These are phyloP conservation scores for Aristolochia fimbriata DNA, from an alignment of 164 flowering plant species.

Conservation along the genomic window DNA sequence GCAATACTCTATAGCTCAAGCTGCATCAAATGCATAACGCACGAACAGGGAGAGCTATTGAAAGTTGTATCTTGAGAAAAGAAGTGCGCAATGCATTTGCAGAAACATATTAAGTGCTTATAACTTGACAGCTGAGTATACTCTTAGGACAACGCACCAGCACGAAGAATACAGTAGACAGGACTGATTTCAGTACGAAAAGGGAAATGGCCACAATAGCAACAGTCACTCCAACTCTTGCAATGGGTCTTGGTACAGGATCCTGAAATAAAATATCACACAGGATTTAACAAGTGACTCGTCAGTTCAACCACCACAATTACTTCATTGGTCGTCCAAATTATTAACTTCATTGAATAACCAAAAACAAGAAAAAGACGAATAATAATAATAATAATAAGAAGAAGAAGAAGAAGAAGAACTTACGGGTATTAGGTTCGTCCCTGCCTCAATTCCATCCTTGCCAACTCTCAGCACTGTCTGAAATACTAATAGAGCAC, in stretches of 20 bases:
- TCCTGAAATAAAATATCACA: constrained; percentile 29
- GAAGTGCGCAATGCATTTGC: neutral
- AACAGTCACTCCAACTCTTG: constrained; percentile 53
- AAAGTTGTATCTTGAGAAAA: neutral
- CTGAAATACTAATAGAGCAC: constrained; percentile 42
- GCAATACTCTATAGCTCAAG: too few species aligned
- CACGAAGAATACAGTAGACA: constrained; percentile 80
- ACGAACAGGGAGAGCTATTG: too few species aligned
- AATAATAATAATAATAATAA: too few species aligned
- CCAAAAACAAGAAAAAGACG: neutral
- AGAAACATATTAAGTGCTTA: neutral
- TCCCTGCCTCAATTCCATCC: constrained; percentile 90
- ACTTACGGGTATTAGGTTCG: constrained; percentile 81
- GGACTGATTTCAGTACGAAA: constrained; percentile 63
- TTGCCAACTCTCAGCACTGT: constrained; percentile 67
- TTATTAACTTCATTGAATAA: neutral
- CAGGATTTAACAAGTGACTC: neutral
- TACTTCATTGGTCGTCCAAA: neutral
- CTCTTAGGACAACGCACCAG: constrained; percentile 41
- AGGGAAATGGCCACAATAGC: constrained; percentile 33
- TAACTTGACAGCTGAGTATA: neutral
- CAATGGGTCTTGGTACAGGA: constrained; percentile 75
- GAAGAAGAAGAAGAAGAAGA: neutral
- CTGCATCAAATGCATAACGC: too few species aligned
- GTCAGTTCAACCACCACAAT: neutral